Conservation (phyloP, 352 stramenopile species). For the Globisporangium splendens region DNA sequence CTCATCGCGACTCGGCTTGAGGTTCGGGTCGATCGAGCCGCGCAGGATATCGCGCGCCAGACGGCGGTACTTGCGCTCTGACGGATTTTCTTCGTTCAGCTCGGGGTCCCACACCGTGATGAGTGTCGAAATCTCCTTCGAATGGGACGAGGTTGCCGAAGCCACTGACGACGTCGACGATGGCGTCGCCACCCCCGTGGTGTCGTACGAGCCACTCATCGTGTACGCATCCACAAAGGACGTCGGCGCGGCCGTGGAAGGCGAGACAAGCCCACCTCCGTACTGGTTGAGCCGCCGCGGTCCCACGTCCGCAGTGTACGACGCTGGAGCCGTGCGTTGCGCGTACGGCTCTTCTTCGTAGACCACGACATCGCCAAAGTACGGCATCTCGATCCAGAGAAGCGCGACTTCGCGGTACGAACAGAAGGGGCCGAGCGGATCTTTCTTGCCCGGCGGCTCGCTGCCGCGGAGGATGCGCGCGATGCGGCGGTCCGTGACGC, state of each 20-base stretch:
- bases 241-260: slow-evolving; percentile 7
- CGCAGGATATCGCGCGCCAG: slow-evolving; percentile 94
- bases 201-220: slow-evolving; percentile 47
- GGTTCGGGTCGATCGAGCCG: slow-evolving; percentile 95
- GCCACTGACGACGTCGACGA: slow-evolving; percentile 10
- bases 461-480: slow-evolving; percentile 75
- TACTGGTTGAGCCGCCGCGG: slow-evolving; percentile 37
- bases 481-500: slow-evolving; percentile 83
- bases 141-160: slow-evolving; percentile 14
- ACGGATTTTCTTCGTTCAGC: slow-evolving; percentile 87
- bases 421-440: slow-evolving; percentile 73
- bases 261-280: slow-evolving; percentile 16
- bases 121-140: slow-evolving; percentile 39
- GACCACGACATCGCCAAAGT: slow-evolving; percentile 89
- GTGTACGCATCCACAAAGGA: slow-evolving; percentile 39
- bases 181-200: slow-evolving; percentile 14
- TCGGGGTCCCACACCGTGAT: slow-evolving; percentile 85
- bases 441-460: slow-evolving; percentile 65
- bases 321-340: slow-evolving; percentile 55
- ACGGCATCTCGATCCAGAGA: slow-evolving; percentile 88
- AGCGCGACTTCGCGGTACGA: slow-evolving; percentile 77
- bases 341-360: slow-evolving; percentile 92
- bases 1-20: slow-evolving; percentile 96
- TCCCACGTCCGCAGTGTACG: slow-evolving; percentile 46
- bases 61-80: slow-evolving; percentile 98